phyloP scores from a whole-genome alignment of 768 basidiomycete genomes.

The Coprinellus aureogranulatus region DNA sequence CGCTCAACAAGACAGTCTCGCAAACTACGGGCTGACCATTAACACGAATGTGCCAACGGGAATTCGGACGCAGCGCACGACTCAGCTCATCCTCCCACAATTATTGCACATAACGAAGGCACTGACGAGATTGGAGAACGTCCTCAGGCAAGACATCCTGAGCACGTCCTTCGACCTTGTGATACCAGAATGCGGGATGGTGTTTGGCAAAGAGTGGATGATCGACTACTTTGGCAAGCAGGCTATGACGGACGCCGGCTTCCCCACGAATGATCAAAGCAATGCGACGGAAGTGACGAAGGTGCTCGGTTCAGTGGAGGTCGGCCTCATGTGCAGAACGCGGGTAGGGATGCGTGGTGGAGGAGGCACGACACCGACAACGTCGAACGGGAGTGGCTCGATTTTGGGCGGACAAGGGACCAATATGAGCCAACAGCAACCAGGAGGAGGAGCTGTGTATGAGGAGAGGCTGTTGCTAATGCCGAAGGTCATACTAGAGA shows the following conservation, averaged over 20 bases:
- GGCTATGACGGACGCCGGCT: not conserved
- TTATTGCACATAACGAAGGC: constrained; percentile 65
- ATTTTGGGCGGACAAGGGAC: constrained; percentile 2
- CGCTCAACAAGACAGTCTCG: constrained; percentile 26
- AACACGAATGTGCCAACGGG: not conserved
- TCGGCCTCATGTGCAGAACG: constrained; percentile 67
- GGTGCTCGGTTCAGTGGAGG: constrained; percentile 27
- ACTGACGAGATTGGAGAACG: constrained; percentile 59
- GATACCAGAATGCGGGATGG: constrained; percentile 41
- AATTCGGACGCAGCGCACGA: constrained; percentile 6
- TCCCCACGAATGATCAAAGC: constrained; percentile 32
- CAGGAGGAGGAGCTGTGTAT: constrained; percentile 31
- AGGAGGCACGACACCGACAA: not conserved
- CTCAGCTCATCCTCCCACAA: constrained; percentile 29
- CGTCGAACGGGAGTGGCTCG: not conserved
- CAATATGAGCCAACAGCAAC: constrained; percentile 9
- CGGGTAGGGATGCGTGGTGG: constrained; percentile 13
- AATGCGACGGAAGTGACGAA: constrained; percentile 30
- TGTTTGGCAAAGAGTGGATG: constrained; percentile 43
- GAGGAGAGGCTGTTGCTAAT: constrained; percentile 61
- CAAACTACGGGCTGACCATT: constrained; percentile 13
- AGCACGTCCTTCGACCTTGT: constrained; percentile 74
- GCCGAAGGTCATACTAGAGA: constrained; percentile 77
- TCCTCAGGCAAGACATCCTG: constrained; percentile 72
- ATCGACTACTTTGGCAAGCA: constrained; percentile 53